Base-by-base conservation (phyloP, 163 green algal species). In the Scenedesmus sp. region DNA sequence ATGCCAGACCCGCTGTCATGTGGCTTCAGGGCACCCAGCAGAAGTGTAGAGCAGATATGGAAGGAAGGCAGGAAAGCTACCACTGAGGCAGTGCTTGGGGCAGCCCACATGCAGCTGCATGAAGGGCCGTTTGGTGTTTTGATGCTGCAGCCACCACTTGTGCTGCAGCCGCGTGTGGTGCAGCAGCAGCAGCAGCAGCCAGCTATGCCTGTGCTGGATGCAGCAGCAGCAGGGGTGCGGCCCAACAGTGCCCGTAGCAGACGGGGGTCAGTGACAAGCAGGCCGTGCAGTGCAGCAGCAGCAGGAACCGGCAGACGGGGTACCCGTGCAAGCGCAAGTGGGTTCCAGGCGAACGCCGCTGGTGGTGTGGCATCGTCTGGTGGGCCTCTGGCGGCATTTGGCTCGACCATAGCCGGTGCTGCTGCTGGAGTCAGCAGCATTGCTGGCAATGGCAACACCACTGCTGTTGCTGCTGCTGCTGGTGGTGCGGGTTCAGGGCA, bases 41-140 rank as follows among this genome's bases (percentile, higher is more conserved):
- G 55, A 46, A 86, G 57, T 9, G 46, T 91, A n/a, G 87, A 91
- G 76, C 74, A 87, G 87, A 60, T 91, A 3, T 91, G 87, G 87
- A 86, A 86, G 57, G 76, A 87, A 1, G 87, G 87, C 3, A 76
- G 87, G 70, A 84, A 62, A 8, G 87, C 87, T 9, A 91, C 70
- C 3, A 85, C 87, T 86, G 73, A 74, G 18, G 73, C 87, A 23
- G 77, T 91, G 10, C 18, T 86, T 9, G 20, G 4, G n/a, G 13
- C 26, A 18, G 87, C 74, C 54, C 56, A 77, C 23, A 20, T 86
- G 8, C 57, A 64, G 74, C 26, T 76, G n/a, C 59, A 89, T n/a
- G 64, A 60, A 2, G 64, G n/a, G 9, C 60, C n/a, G 1, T 89
- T 64, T 66, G 46, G 46, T 66, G 46, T 16, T 23, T 16, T 73